These are phyloP conservation scores for Fulvia fulva DNA, from an alignment of 2,329 filamentous ascomycete species.

Conservation along the genomic window DNA sequence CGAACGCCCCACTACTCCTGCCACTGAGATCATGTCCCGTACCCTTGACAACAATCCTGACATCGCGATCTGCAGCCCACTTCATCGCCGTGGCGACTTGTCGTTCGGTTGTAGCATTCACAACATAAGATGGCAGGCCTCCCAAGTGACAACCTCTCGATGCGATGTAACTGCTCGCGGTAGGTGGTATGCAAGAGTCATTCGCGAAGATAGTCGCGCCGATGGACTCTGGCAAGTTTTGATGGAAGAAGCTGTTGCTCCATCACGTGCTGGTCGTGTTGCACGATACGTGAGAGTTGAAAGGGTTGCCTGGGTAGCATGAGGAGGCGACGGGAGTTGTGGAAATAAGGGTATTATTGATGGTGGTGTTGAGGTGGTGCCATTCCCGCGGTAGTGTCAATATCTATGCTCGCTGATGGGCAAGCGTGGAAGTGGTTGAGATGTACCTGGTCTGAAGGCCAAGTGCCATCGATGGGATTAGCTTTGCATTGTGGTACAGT, in stretches of 20 bases:
- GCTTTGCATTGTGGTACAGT: not conserved
- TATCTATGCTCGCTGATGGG: not conserved
- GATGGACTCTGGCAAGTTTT: slow-evolving; percentile 32
- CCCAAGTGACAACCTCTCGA: slow-evolving; percentile 29
- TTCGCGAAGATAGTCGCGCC: slow-evolving; percentile 32
- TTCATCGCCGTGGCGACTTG: slow-evolving; percentile 31
- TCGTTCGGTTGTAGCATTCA: slow-evolving; percentile 31
- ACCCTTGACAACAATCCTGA: slow-evolving; percentile 17
- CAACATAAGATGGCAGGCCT: slow-evolving; percentile 33
- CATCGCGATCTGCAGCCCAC: slow-evolving; percentile 19
- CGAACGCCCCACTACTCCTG: slow-evolving; percentile 10
- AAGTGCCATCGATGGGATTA: not conserved
- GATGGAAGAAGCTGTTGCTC: slow-evolving; percentile 31
- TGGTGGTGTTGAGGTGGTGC: slow-evolving; percentile 10
- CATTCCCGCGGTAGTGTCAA: slow-evolving; percentile 1
- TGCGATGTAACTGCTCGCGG: slow-evolving; percentile 23
- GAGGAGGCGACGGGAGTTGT: slow-evolving; percentile 31
- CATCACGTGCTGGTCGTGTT: slow-evolving; percentile 27
- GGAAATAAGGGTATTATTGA: slow-evolving; percentile 22
- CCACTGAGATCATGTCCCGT: slow-evolving; percentile 21
- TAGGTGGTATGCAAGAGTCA: slow-evolving; percentile 34
- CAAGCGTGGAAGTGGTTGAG: not conserved
- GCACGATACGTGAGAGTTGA: slow-evolving; percentile 27
- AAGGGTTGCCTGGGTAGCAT: slow-evolving; percentile 32
- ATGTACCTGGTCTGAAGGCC: not conserved